Conservation (phyloP, 139 green algal genomes). For the Coelastrella sp. region DNA sequence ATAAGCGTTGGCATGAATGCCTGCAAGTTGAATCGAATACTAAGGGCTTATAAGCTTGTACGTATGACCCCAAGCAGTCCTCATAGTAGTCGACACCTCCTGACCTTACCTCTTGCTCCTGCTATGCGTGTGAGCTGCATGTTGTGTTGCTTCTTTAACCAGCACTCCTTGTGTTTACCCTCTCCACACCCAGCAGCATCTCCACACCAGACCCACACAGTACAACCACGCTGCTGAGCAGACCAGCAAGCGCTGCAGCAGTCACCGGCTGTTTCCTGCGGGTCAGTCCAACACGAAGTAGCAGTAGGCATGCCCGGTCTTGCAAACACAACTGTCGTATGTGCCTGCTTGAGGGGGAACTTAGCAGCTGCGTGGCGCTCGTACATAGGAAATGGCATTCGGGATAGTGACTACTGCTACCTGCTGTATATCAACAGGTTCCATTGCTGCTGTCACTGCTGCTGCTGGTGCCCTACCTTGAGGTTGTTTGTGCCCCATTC, state of each 20-base stretch:
- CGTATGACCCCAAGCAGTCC: no score
- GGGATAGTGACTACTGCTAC: no score
- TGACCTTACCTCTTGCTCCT: neutral
- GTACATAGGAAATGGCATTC: no score
- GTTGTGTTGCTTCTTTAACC: conserved; percentile 57
- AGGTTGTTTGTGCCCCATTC: conserved; percentile 56
- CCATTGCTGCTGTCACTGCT: neutral
- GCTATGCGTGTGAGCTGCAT: conserved; percentile 33
- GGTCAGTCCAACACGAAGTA: no score
- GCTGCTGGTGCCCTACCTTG: conserved; percentile 26
- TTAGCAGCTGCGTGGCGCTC: no score
- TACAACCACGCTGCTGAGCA: conserved; percentile 52
- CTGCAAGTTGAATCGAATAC: no score
- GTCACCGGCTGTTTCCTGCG: conserved; percentile 47
- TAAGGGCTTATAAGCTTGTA: no score
- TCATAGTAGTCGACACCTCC: neutral
- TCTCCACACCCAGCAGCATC: conserved; percentile 49
- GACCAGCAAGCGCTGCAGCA: conserved; percentile 52
- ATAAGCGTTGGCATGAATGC: no score
- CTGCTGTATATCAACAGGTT: neutral
- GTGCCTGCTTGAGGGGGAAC: no score
- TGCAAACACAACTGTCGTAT: no score
- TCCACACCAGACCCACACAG: conserved; percentile 66
- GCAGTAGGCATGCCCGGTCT: no score
- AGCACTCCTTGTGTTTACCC: conserved; percentile 60